These are phyloP conservation scores for Orbilia blumenaviensis DNA, from an alignment of 2,329 filamentous ascomycete genomes.

Conservation along the genomic window DNA sequence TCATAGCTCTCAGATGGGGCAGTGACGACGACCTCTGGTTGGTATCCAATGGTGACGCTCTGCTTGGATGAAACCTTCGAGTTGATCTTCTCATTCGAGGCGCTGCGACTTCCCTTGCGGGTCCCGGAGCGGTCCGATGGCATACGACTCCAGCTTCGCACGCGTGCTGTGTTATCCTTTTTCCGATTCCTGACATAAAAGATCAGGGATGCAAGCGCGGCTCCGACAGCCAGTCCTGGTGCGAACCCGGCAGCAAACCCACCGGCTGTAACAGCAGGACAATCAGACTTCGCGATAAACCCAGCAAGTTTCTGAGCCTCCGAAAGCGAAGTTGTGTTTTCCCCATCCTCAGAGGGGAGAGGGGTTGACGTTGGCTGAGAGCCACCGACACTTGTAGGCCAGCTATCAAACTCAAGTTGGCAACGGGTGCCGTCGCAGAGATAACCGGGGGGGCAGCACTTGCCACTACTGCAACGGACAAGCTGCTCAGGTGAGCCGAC, in stretches of 20 bases:
- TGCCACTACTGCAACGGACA: slow-evolving; percentile 34
- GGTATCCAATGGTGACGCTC: slow-evolving; percentile 42
- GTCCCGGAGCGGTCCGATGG: slow-evolving; percentile 24
- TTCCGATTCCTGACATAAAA: slow-evolving; percentile 1
- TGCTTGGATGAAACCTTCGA: slow-evolving; percentile 42
- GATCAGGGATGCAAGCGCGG: slow-evolving; percentile 22
- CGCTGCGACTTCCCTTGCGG: slow-evolving; percentile 20
- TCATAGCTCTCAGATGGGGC: slow-evolving; percentile 31
- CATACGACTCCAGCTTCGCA: slow-evolving; percentile 33
- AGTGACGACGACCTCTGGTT: slow-evolving; percentile 44
- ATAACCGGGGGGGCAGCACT: slow-evolving; percentile 51
- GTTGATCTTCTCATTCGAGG: slow-evolving; percentile 22
- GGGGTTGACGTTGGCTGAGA: slow-evolving; percentile 7
- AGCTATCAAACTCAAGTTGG: slow-evolving; percentile 43
- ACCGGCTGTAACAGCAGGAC: slow-evolving; percentile 26
- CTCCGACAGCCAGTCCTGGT: slow-evolving; percentile 35
- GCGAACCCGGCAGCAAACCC: slow-evolving; percentile 48
- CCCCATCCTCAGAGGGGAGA: neutral
- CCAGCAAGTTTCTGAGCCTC: slow-evolving; percentile 38
- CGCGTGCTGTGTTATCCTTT: slow-evolving; percentile 13
- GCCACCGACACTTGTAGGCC: slow-evolving; percentile 19
- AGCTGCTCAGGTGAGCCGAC: neutral
- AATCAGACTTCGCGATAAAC: slow-evolving; percentile 41
- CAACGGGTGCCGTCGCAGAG: slow-evolving; percentile 42
- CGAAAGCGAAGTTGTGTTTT: slow-evolving; percentile 29